Evolutionary conservation across 257 asterid species (phyloP).

Genomic region (Ehretia macrophylla): DNA sequence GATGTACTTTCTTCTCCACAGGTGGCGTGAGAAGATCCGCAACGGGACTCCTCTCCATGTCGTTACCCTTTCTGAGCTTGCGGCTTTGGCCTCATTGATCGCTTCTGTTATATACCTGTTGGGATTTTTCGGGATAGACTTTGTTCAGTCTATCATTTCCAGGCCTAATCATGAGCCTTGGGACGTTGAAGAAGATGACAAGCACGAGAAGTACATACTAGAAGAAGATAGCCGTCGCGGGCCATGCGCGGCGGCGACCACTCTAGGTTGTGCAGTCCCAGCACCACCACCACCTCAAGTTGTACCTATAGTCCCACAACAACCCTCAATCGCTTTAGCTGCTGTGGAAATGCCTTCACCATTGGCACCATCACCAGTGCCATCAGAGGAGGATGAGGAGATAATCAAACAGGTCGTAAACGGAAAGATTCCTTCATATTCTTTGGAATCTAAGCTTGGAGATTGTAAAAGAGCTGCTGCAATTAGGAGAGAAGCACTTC

Average conservation of each 20-base stretch:
- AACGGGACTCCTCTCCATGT: constrained; percentile 43
- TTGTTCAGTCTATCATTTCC: constrained; percentile 43
- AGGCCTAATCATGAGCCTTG: constrained; percentile 30
- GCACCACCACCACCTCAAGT: constrained; percentile 15
- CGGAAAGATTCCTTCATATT: constrained; percentile 44
- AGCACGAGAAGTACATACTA: constrained; percentile 12
- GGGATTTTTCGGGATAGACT: constrained; percentile 46
- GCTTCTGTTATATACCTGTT: constrained; percentile 39
- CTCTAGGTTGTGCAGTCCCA: constrained; percentile 31
- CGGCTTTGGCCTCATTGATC: constrained; percentile 30
- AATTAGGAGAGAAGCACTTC: constrained; percentile 46
- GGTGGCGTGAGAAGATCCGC: constrained; percentile 55
- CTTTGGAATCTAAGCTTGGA: constrained; percentile 47
- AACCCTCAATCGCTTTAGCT: constrained; percentile 14
- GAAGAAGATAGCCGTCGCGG: constrained; percentile 30
- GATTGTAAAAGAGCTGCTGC: constrained; percentile 45
- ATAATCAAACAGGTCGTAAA: constrained; percentile 28
- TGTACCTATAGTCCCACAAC: constrained; percentile 12
- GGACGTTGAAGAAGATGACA: constrained; percentile 34
- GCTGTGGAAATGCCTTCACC: constrained; percentile 11
- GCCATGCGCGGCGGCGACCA: constrained; percentile 8
- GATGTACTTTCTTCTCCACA: constrained; percentile 40
- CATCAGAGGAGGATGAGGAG: constrained; percentile 38
- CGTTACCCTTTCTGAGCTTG: constrained; percentile 40
- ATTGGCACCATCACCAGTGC: constrained; percentile 16